Conservation (phyloP, 108 stramenopile species). For the Cyclotella atomus region DNA sequence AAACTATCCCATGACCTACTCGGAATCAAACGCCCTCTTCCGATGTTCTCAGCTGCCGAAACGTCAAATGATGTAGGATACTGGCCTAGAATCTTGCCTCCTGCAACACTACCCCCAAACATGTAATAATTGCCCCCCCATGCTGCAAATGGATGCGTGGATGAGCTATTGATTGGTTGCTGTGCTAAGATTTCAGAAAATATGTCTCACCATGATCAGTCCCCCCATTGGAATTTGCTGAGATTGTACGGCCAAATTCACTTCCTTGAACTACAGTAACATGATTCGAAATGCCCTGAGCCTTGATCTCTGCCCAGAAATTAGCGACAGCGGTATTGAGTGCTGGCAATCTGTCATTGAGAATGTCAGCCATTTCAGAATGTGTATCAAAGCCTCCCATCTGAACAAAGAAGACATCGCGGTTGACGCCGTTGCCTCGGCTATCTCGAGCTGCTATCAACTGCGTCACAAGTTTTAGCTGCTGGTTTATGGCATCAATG, state of each 20-base stretch:
- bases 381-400: conserved; percentile 58
- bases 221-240: conserved; percentile 27
- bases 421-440: conserved; percentile 38
- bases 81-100: conserved; percentile 49
- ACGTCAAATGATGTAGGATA: conserved; percentile 41
- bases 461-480: conserved; percentile 37
- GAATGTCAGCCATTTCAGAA: conserved; percentile 14
- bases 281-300: conserved; percentile 47
- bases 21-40: conserved; percentile 61
- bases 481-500: conserved; percentile 21
- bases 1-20: conserved; percentile 56
- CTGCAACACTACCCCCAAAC: conserved; percentile 51
- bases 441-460: conserved; percentile 31
- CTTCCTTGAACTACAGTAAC: conserved; percentile 49
- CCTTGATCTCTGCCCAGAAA: conserved; percentile 63
- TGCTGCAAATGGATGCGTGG: too few species aligned
- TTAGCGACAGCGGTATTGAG: conserved; percentile 34
- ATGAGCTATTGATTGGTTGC: too few species aligned
- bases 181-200: too few species aligned
- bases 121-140: conserved; percentile 61
- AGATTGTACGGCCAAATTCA: conserved; percentile 57
- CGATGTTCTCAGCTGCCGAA: conserved; percentile 34
- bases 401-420: conserved; percentile 50
- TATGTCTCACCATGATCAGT: too few species aligned
- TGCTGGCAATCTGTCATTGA: conserved; percentile 11